Base-by-base conservation (phyloP, 805 yeast species). In the Saccharomycopsis fermentans region DNA sequence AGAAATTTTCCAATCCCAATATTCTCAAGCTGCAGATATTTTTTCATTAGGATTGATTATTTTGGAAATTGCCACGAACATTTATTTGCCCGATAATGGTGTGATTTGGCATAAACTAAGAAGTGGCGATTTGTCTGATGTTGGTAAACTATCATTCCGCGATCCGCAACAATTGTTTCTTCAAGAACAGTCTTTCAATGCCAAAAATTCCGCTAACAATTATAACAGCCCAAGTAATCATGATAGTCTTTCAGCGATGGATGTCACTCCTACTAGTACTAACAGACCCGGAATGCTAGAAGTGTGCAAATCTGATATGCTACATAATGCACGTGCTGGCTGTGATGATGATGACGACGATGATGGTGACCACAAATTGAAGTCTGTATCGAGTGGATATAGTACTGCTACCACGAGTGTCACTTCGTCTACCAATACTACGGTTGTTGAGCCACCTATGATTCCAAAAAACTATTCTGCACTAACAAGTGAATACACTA, bases 61-160 rank as follows among this genome's bases (percentile, higher is more conserved):
- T 75, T 86, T 94, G 55, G 99, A 94, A 69, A 86, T 90, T 65
- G 98, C 98, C 1, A 96, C 98, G 1, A 94, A 94, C 71, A 91
- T 94, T 52, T 83, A 91, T 2, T 75, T 94, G 56, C 99, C 99
- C 1, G 98, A 92, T 65, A 91, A 94, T 68, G 99, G 99, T 6
- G 80, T 89, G 14, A 92, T 95, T 32, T 94, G 99, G 99, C 95
- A 95, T 64, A 90, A 91, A 69, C 74, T 94, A 61, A 78, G 99
- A 64, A 87, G 96, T 40, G 99, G 99, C 0, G 99, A 94, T 70
- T 75, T 94, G 63, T 84, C 95, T 14, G 99, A 94, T 70, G 97
- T 98, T 0, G 97, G 97, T 0, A 81, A 83, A 65, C 75, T 91
- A 61, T 83, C 90, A 52, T 83, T 89, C 2, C 84, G 84, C 24